Percentiles rank a stretch among this genome's conserved stretches.
Evolutionary conservation across 306 rosid genomes (phyloP).

Genomic region (Prunus mira): DNA sequence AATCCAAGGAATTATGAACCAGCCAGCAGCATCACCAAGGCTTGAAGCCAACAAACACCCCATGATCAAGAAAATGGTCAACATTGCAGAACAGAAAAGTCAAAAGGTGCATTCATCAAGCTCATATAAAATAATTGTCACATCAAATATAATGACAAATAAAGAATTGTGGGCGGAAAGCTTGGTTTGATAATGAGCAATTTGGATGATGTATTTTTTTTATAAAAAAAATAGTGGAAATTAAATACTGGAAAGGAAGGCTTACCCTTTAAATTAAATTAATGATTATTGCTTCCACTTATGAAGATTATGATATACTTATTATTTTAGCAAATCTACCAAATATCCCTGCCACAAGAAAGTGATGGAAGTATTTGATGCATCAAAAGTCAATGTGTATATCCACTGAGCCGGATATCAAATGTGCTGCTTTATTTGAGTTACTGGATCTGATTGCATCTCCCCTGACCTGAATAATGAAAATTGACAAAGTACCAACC

Average conservation of each 20-base stretch:
- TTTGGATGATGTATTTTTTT: neutral
- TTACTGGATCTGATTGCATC: conserved; percentile 6
- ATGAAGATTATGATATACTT: conserved; percentile 21
- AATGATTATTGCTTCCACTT: conserved; percentile 36
- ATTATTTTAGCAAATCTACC: conserved; percentile 25
- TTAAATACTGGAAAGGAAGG: neutral
- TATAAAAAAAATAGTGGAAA: neutral
- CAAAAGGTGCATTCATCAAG: conserved; percentile 30
- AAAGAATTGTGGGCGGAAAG: conserved; percentile 9
- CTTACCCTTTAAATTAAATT: neutral
- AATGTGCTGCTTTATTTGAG: neutral
- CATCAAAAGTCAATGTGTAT: conserved; percentile 16
- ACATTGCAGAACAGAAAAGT: conserved; percentile 11
- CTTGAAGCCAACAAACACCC: conserved; percentile 27
- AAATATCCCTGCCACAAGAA: conserved; percentile 2
- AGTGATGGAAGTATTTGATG: conserved; percentile 18
- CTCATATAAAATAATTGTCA: conserved; percentile 21
- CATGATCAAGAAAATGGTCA: conserved; percentile 31
- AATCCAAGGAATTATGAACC: neutral
- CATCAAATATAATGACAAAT: conserved; percentile 18
- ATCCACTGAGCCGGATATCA: conserved; percentile 11
- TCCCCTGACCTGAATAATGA: neutral
- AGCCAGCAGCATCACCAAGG: conserved; percentile 9
- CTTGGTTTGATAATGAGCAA: neutral
- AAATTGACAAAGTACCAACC: neutral